These are phyloP conservation scores for Colletotrichum theobromicola DNA, from an alignment of 2,329 filamentous ascomycete species.

Conservation along the genomic window DNA sequence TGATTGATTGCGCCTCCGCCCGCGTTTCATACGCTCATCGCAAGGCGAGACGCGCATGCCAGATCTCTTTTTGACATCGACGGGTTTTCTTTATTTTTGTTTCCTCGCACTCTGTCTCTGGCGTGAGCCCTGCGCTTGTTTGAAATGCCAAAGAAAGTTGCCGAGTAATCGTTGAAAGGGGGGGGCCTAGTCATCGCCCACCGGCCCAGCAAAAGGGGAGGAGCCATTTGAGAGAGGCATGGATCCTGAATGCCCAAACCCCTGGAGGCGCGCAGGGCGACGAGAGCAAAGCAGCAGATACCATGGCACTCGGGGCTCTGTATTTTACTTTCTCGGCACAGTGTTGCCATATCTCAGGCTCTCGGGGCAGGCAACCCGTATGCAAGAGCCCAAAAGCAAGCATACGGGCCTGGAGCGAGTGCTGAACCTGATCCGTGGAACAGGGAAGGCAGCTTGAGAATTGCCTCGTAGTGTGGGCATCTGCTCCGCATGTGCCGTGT, in stretches of 20 bases:
- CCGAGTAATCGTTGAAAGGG: neutral
- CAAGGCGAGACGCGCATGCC: neutral
- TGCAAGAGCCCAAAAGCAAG: neutral
- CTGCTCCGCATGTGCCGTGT: constrained; percentile 10
- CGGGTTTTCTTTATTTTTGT: neutral
- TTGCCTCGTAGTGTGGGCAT: neutral
- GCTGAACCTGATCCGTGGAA: neutral
- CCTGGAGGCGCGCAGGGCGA: neutral
- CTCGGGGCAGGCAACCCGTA: neutral
- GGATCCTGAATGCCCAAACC: neutral
- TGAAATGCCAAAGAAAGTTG: neutral
- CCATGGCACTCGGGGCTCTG: neutral
- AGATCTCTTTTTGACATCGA: neutral
- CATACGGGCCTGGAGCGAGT: neutral
- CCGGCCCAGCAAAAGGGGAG: neutral
- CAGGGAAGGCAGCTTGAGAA: neutral
- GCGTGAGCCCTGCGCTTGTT: neutral
- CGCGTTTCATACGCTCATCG: neutral
- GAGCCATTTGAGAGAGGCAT: neutral
- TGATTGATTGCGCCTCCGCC: neutral
- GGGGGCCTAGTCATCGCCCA: neutral
- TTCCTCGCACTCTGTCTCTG: neutral
- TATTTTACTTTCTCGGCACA: neutral
- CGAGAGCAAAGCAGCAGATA: neutral
- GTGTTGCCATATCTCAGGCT: neutral